Base-by-base conservation (phyloP, 306 rosid genomes). In the Comarum palustre region DNA sequence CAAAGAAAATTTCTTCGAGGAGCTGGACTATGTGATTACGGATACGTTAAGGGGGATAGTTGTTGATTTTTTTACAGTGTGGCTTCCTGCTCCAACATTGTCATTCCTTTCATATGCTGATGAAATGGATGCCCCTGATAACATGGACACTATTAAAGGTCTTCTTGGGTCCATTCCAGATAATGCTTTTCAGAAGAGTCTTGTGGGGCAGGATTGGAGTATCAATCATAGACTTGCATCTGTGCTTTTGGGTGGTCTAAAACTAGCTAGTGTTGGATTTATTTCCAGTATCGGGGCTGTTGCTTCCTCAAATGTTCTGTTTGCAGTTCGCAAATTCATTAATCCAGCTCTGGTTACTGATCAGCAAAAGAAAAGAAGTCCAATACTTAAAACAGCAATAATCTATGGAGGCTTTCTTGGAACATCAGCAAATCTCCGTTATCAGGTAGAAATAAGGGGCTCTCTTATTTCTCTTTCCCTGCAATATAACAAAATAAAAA, bases 1-100 rank as follows among this genome's bases (percentile, higher is more conserved):
- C 43, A 89, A 81, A 83, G 98, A 87, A 74, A 91, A 88, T 48
- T 93, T 93, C 80, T 84, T 89, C 62, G 87, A 86, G 71, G 98
- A 93, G 87, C 81, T 93, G 51, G 96, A 93, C 83, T 93, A 91
- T 48, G 98, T 93, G 69, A 85, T 91, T 77, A 91, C 97, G 0
- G 98, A 91, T 66, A 77, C 94, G 34, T 81, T 88, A 66, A 86
- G 98, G 79, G 98, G 90, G 77, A 41, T 84, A 52, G 87, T 93
- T 24, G 96, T 91, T 63, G 98, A 93, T 85, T 93, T 93, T 80
- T 93, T 93, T 79, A 93, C 98, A 25, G 98, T 93, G 79, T 93
- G 98, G 98, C 98, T 93, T 82, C 98, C 98, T 73, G 98, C 98
- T 41, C 98, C 98, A 6, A 93, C 98, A n/a, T 70, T 93, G 80